A percentile compares a stretch with the other conserved stretches of the same genome.
Conservation (phyloP, 2,329 filamentous ascomycete species). For the Furcasterigmium furcatum region DNA sequence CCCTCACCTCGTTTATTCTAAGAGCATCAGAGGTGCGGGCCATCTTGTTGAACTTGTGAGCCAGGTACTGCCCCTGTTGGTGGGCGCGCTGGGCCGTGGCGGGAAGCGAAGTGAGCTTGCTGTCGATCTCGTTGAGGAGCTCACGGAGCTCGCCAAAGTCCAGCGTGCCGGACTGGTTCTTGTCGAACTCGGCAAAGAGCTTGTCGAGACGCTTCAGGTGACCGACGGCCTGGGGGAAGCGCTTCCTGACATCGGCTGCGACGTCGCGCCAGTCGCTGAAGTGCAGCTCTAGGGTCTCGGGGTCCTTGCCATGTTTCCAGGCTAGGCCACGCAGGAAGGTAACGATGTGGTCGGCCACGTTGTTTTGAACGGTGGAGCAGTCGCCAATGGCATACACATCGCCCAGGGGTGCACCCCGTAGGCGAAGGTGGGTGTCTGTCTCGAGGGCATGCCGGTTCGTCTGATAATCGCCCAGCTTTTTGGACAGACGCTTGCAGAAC, state of each 20-base stretch:
- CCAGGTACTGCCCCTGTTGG: slow-evolving; percentile 92
- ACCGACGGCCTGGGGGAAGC: slow-evolving; percentile 85
- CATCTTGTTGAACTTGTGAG: slow-evolving; percentile 90
- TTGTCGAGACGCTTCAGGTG: slow-evolving; percentile 88
- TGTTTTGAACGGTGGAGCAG: slow-evolving; percentile 96
- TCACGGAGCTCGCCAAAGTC: slow-evolving; percentile 91
- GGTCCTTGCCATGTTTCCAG: slow-evolving; percentile 89
- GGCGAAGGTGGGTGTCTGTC: slow-evolving; percentile 87
- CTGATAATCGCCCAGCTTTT: slow-evolving; percentile 73
- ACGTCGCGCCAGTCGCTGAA: slow-evolving; percentile 88
- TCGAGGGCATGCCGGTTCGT: slow-evolving; percentile 90
- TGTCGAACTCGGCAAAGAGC: slow-evolving; percentile 89
- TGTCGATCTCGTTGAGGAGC: slow-evolving; percentile 88
- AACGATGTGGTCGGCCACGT: slow-evolving; percentile 86
- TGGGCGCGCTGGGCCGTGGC: slow-evolving; percentile 95
- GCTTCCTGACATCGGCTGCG: slow-evolving; percentile 77
- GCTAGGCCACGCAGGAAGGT: slow-evolving; percentile 85
- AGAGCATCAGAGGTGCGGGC: slow-evolving; percentile 74
- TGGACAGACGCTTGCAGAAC: slow-evolving; percentile 72
- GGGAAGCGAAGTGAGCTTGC: slow-evolving; percentile 88
- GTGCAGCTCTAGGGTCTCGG: slow-evolving; percentile 79
- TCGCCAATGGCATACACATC: slow-evolving; percentile 97
- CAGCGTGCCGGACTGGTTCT: slow-evolving; percentile 86
- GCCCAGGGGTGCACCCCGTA: slow-evolving; percentile 84
- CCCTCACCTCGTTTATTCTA: slow-evolving; percentile 73